Base-by-base conservation (phyloP, 2,329 filamentous ascomycete genomes). In the Coniella vitis region DNA sequence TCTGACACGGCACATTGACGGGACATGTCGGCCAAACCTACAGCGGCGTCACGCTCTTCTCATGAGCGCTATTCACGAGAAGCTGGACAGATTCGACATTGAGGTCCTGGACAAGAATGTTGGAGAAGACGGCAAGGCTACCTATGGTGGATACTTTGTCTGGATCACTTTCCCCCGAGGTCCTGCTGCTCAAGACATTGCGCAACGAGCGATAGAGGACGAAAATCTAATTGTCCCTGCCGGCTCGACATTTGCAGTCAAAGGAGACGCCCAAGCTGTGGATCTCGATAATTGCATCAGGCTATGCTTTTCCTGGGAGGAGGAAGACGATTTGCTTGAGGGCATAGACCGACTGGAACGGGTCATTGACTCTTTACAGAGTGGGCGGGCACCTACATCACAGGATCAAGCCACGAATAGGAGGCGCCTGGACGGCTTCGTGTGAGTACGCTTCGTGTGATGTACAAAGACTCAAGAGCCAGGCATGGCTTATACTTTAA, bases 91-190 rank as follows among this genome's bases (percentile, higher is more conserved):
- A 1, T 68, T 86, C 0, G 85, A 83, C 2, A 76, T 86, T 0
- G 62, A 48, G 22, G 62, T 71, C 31, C 60, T 63, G 22, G 63
- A 68, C 60, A 63, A 17, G 62, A 68, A 58, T 63, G 56, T 31
- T 56, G 65, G 58, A 13, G 65, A 75, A 1, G 63, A 69, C 48
- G 62, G 69, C 3, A 64, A 83, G 3, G 65, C 75, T 48, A 60
- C 25, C 85, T 84, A 83, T 25, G 90, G 90, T 0, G 90, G 90
- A 0, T 95, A 91, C 63, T 95, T 95, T 63, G 70, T 95, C 41
- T 95, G 89, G 89, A 65, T 94, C 21, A 74, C 72, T 1, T 64
- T 95, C 4, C 82, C 83, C 0, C 54, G 63, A 2, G 63, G 54
- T 48, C 67, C 84, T 47, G 70, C 73, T 8, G 80, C 75, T 32